Evolutionary conservation across 1,284 basidiomycete genomes (phyloP), one percentile per base, ranked within the genome.

Genomic region (Cryptococcus jaspeensis): DNA sequence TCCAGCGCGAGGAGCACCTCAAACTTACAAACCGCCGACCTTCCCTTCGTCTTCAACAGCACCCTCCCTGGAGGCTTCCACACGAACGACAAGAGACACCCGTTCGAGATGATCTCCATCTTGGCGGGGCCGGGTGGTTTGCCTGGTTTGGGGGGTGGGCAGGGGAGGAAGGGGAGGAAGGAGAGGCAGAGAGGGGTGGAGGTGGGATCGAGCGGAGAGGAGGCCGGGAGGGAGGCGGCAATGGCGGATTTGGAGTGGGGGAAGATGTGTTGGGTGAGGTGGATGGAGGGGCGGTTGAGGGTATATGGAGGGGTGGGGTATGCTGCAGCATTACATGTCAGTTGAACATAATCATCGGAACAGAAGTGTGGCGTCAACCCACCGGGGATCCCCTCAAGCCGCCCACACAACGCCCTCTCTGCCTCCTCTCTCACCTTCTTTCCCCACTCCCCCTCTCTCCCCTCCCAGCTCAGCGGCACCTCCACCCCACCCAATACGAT

Each of bases 401-500:
- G 61, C 1, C 68, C 66, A 13, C 63, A 67, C 85, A 72, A 57
- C 84, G 82, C 64, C 65, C 79, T 77, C 78, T 83, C 63, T 85
- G 82, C 61, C 52, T 46, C 90, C 84, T 15, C 85, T 77, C 56
- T 83, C 74, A 77, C 87, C 85, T 60, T 89, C 84, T 40, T 79
- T 78, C 54, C 56, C 71, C 5, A 87, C 81, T 5, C 23, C 73
- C 79, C 67, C 28, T 54, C 50, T 35, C 42, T 52, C 23, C 41
- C 84, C 15, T 67, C 2, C 69, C 67, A 9, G 58, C 48, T 0
- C 78, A 36, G 25, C 13, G 59, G 55, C 72, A 3, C 52, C 8
- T 66, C 61, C 2, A 92, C 85, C 37, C 87, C 88, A 0, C 89
- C 90, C 1, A 96, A 80, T 41, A 92, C 77, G 35, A 95, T 75